These are phyloP conservation scores for Hymenoscyphus albidus DNA, from an alignment of 2,329 filamentous ascomycete species.

Conservation along the genomic window DNA sequence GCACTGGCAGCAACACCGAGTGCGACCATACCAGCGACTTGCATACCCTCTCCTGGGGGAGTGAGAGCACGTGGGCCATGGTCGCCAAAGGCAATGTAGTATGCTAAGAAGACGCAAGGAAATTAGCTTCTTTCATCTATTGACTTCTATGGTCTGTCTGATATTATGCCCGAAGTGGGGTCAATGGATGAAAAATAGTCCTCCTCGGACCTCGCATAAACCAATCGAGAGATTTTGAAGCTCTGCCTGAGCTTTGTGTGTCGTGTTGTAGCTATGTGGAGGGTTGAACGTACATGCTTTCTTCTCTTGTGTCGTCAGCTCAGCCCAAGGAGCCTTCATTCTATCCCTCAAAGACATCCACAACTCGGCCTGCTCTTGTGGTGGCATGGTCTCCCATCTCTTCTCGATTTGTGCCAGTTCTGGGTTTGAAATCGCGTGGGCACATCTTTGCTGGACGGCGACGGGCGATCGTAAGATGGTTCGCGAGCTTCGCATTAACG, in stretches of 20 bases:
- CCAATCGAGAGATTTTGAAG: background rate
- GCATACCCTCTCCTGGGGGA: conserved; percentile 80
- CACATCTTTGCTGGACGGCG: conserved; percentile 34
- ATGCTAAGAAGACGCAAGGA: conserved; percentile 58
- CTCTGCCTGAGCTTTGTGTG: background rate
- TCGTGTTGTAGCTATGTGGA: background rate
- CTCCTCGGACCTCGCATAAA: background rate
- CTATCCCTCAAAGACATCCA: conserved; percentile 98
- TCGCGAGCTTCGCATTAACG: conserved; percentile 16
- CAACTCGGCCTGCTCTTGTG: conserved; percentile 97
- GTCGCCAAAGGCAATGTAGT: conserved; percentile 97
- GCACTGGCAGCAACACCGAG: conserved; percentile 64
- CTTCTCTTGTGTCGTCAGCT: conserved; percentile 95
- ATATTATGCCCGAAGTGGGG: background rate
- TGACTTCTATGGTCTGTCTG: background rate
- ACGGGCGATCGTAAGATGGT: conserved; percentile 40
- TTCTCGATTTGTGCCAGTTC: conserved; percentile 98
- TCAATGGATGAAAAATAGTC: background rate
- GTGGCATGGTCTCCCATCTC: conserved; percentile 96
- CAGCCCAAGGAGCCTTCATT: conserved; percentile 97
- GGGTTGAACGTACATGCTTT: conserved; percentile 75
- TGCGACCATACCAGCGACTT: conserved; percentile 69
- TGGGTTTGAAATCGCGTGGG: conserved; percentile 95
- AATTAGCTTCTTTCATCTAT: conserved; percentile 16
- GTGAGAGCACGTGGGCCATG: conserved; percentile 84